A percentile compares a stretch with the other conserved stretches of the same genome.
Evolutionary conservation across 208 protist species (phyloP).

Genomic region (Crithidia brevicula): DNA sequence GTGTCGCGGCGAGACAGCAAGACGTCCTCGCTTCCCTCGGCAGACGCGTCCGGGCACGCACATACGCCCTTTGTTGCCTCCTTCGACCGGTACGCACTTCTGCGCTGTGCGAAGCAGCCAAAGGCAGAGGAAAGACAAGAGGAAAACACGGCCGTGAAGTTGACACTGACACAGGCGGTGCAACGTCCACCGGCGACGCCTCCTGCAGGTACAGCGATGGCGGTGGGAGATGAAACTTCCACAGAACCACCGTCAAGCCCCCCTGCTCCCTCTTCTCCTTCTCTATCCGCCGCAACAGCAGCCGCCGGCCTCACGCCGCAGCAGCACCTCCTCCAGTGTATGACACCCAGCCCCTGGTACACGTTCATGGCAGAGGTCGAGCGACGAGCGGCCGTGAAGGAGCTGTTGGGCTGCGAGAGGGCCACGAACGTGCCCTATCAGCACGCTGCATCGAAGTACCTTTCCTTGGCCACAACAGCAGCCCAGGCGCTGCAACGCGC

Average conservation of each 20-base stretch:
- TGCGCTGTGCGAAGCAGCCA: slow-evolving; percentile 5
- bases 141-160: background rate
- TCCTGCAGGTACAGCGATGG: too few species aligned
- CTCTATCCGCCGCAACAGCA: too few species aligned
- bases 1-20: too few species aligned
- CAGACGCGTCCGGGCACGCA: background rate
- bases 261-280: too few species aligned
- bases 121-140: background rate
- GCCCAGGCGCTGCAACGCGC: slow-evolving; percentile 38
- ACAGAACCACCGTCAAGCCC: too few species aligned
- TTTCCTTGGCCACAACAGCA: slow-evolving; percentile 22
- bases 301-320: slow-evolving; percentile 6
- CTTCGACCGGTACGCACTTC: slow-evolving; percentile 34
- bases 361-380: slow-evolving; percentile 24
- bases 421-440: slow-evolving; percentile 57
- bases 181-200: too few species aligned
- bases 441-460: slow-evolving; percentile 27
- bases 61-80: slow-evolving; percentile 27
- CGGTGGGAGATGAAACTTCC: too few species aligned
- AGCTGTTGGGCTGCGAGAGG: slow-evolving; percentile 34
- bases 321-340: slow-evolving; percentile 9
- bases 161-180: too few species aligned
- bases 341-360: slow-evolving; percentile 48
- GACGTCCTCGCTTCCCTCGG: too few species aligned
- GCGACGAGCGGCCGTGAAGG: slow-evolving; percentile 32